Conservation (phyloP, 495 filamentous ascomycete genomes). For the Talaromyces ruber region DNA sequence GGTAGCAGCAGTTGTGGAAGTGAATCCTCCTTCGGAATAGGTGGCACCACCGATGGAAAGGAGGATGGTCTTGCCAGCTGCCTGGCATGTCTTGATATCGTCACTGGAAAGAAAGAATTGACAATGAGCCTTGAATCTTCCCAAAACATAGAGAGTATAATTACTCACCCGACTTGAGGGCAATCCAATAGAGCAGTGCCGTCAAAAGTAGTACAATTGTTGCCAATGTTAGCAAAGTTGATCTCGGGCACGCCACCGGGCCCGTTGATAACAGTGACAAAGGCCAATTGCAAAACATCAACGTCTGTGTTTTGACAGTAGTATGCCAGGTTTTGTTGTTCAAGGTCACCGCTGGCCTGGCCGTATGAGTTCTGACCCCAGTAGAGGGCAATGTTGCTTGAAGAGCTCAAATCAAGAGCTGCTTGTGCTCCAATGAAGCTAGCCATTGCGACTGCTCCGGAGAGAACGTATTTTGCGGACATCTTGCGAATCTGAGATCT, state of each 20-base stretch:
- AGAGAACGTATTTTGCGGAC: constrained; percentile 17
- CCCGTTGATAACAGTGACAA: constrained; percentile 47
- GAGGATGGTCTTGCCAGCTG: constrained; percentile 54
- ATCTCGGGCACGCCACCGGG: constrained; percentile 39
- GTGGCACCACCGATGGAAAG: constrained; percentile 59
- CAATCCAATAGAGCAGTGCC: constrained; percentile 50
- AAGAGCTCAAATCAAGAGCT: constrained; percentile 32
- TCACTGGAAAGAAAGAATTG: constrained; percentile 10
- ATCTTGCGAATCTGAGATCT: constrained; percentile 9
- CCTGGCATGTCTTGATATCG: constrained; percentile 60
- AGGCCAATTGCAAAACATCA: constrained; percentile 45
- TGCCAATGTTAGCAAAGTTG: constrained; percentile 53
- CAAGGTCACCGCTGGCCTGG: constrained; percentile 28
- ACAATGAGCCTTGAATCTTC: neutral
- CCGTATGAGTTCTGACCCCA: constrained; percentile 59
- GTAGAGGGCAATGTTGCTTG: constrained; percentile 50
- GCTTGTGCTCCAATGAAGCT: constrained; percentile 26
- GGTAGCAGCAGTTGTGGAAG: constrained; percentile 39
- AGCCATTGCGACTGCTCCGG: constrained; percentile 19
- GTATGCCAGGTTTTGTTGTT: constrained; percentile 44
- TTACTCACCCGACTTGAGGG: constrained; percentile 50
- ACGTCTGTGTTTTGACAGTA: constrained; percentile 48
- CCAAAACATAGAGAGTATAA: neutral
- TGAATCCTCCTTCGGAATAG: constrained; percentile 55
- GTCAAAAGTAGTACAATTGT: constrained; percentile 48